Conservation (phyloP, 306 rosid genomes). For the Prunus padus region DNA sequence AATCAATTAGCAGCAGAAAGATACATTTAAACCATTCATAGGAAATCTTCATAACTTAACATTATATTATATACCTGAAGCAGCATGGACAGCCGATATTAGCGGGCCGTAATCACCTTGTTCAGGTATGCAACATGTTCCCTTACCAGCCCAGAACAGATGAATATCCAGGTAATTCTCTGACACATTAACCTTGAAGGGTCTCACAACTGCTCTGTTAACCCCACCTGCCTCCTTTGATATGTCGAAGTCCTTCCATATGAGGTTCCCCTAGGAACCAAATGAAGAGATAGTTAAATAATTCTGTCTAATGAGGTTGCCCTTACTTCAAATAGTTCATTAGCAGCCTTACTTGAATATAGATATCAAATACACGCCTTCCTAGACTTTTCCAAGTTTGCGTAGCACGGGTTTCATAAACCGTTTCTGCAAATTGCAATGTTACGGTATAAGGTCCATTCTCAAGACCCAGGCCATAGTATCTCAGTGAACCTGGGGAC, state of each 20-base stretch:
- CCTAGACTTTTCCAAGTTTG: slow-evolving; percentile 39
- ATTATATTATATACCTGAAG: slow-evolving; percentile 1
- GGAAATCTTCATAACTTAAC: background rate
- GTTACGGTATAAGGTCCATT: slow-evolving; percentile 52
- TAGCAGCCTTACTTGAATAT: slow-evolving; percentile 42
- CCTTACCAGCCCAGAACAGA: slow-evolving; percentile 31
- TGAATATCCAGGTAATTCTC: slow-evolving; percentile 30
- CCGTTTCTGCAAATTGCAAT: slow-evolving; percentile 54
- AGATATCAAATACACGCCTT: slow-evolving; percentile 57
- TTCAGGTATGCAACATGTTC: slow-evolving; percentile 27
- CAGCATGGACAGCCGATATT: slow-evolving; percentile 18
- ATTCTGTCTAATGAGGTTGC: background rate
- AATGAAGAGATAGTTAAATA: background rate
- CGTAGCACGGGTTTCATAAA: slow-evolving; percentile 20
- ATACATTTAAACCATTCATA: background rate
- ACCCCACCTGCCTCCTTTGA: slow-evolving; percentile 22
- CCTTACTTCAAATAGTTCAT: background rate
- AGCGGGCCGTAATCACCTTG: slow-evolving; percentile 15
- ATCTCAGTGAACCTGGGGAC: slow-evolving; percentile 31
- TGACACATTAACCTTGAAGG: slow-evolving; percentile 8
- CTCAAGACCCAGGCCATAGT: slow-evolving; percentile 49
- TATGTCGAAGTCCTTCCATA: slow-evolving; percentile 16
- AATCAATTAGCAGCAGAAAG: background rate
- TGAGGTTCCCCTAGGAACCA: slow-evolving; percentile 2
- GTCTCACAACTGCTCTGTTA: background rate